Conservation (phyloP, 2,329 filamentous ascomycete genomes). For the Xylariomycetidae sp. region DNA sequence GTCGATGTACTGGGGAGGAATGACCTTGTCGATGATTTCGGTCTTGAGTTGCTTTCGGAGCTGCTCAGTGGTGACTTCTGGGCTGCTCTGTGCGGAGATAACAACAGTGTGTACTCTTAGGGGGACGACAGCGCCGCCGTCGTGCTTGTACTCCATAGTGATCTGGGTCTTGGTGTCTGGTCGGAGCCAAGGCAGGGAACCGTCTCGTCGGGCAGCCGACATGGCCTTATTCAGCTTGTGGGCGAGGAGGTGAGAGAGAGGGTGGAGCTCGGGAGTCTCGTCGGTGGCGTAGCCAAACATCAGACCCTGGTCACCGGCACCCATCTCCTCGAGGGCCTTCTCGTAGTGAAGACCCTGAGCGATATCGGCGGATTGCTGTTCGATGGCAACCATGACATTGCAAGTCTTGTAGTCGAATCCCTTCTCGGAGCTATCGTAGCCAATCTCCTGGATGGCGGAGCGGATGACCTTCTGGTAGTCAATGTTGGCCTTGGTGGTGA, state of each 20-base stretch:
- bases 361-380: conserved; percentile 98
- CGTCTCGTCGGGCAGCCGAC: conserved; percentile 82
- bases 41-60: conserved; percentile 92
- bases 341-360: conserved; percentile 99
- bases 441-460: conserved; percentile 93
- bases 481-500: conserved; percentile 90
- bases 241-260: conserved; percentile 86
- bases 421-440: conserved; percentile 95
- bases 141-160: conserved; percentile 97
- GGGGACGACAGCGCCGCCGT: conserved; percentile 88
- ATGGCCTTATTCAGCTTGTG: conserved; percentile 98
- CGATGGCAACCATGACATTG: conserved; percentile 97
- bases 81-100: conserved; percentile 90
- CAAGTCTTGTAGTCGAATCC: conserved; percentile 99
- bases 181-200: conserved; percentile 85
- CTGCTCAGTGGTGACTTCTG: conserved; percentile 83
- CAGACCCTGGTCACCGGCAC: conserved; percentile 99
- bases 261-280: conserved; percentile 95
- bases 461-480: conserved; percentile 99
- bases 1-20: conserved; percentile 87
- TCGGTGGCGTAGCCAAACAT: conserved; percentile 99
- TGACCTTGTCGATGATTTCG: conserved; percentile 95
- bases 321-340: conserved; percentile 92
- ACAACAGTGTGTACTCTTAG: conserved; percentile 94
- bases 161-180: conserved; percentile 99